These are phyloP conservation scores for Boletus subparvulus DNA, from an alignment of 768 basidiomycete species.

Conservation along the genomic window DNA sequence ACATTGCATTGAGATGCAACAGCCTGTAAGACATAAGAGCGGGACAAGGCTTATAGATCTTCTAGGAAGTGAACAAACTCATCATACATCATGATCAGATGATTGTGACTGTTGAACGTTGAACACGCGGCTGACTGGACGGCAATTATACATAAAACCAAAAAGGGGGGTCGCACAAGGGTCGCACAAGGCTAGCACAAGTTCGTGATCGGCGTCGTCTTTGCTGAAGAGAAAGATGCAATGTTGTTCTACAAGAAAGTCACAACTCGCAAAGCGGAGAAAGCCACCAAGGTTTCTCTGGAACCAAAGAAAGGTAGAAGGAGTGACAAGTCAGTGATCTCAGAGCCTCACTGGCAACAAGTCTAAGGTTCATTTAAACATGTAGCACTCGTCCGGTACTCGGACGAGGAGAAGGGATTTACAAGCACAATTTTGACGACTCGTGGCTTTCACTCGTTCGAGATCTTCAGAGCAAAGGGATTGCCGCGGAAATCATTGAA, in stretches of 20 bases:
- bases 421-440: constrained; percentile 83
- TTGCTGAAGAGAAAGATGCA: constrained; percentile 84
- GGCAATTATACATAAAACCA: no score
- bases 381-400: background rate
- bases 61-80: no score
- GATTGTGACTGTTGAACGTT: no score
- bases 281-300: constrained; percentile 48
- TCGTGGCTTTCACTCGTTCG: constrained; percentile 79
- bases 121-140: no score
- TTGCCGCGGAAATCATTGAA: constrained; percentile 66
- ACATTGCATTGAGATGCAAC: no score
- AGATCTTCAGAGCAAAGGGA: constrained; percentile 60
- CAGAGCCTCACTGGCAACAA: constrained; percentile 54
- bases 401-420: constrained; percentile 51
- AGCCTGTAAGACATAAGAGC: no score
- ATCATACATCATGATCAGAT: no score
- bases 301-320: constrained; percentile 69
- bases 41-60: no score
- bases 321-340: constrained; percentile 92
- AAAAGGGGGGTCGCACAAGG: no score
- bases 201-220: constrained; percentile 79
- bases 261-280: constrained; percentile 57
- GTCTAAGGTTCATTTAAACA: constrained; percentile 74
- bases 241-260: constrained; percentile 86
- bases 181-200: no score